Evolutionary conservation across 345 rosid species (phyloP).

Genomic region (Cochlearia excelsa): DNA sequence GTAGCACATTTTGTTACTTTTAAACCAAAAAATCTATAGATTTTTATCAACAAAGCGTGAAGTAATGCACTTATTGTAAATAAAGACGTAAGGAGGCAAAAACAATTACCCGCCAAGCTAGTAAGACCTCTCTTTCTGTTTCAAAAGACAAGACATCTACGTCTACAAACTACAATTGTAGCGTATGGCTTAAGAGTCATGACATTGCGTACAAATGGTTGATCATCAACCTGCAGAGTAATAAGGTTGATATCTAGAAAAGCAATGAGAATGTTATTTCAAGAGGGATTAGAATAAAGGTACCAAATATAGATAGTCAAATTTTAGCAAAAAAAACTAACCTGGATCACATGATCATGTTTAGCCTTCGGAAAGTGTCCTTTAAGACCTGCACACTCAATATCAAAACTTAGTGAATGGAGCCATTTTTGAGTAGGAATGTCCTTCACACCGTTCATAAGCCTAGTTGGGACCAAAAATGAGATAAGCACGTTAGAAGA

Average conservation of each 20-base stretch:
- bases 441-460: conserved; percentile 80
- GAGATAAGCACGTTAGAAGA: conserved; percentile 9
- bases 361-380: conserved; percentile 98
- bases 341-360: conserved; percentile 99
- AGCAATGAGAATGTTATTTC: conserved; percentile 20
- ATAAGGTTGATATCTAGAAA: conserved; percentile 86
- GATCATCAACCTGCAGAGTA: conserved; percentile 84
- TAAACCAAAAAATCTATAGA: too few relatives aligned
- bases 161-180: conserved; percentile 60
- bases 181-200: conserved; percentile 65
- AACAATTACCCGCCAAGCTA: conserved; percentile 89
- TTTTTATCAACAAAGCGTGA: too few relatives aligned
- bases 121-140: conserved; percentile 79
- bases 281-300: conserved; percentile 10
- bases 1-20: too few relatives aligned
- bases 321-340: conserved; percentile 29
- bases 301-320: conserved; percentile 7
- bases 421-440: conserved; percentile 82
- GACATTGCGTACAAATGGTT: conserved; percentile 85
- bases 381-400: conserved; percentile 98
- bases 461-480: conserved; percentile 52
- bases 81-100: conserved; percentile 23
- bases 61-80: conserved; percentile 1
- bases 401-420: conserved; percentile 96
- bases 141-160: conserved; percentile 66